Conservation (phyloP, 495 filamentous ascomycete genomes). For the Daldinia grandis region DNA sequence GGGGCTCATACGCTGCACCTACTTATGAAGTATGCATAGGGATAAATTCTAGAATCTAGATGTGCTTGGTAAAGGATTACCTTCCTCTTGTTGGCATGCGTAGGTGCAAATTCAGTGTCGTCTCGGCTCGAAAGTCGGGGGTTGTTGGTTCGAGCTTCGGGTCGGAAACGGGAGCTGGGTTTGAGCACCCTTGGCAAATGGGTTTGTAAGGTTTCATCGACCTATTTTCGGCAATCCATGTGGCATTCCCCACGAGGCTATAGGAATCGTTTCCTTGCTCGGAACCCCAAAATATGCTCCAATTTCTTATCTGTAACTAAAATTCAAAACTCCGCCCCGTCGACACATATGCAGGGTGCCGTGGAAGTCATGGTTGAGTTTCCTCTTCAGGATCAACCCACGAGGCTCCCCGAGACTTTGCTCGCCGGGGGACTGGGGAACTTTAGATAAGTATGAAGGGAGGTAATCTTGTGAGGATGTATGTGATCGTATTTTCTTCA, state of each 20-base stretch:
- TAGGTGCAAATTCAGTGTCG: background rate
- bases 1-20: background rate
- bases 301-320: slow-evolving; percentile 11
- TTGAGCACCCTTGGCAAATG: slow-evolving; percentile 9
- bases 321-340: slow-evolving; percentile 25
- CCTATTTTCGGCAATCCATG: slow-evolving; percentile 26
- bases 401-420: background rate
- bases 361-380: slow-evolving; percentile 9
- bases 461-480: background rate
- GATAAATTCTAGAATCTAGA: background rate
- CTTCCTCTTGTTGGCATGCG: background rate
- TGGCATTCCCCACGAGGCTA: slow-evolving; percentile 26
- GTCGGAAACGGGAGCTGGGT: slow-evolving; percentile 30
- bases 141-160: slow-evolving; percentile 6
- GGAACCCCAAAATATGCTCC: slow-evolving; percentile 20
- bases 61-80: background rate
- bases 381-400: slow-evolving; percentile 11
- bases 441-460: slow-evolving; percentile 19
- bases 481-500: background rate
- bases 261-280: slow-evolving; percentile 29
- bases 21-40: background rate
- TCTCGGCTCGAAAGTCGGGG: background rate
- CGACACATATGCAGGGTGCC: slow-evolving; percentile 26
- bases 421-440: slow-evolving; percentile 2
- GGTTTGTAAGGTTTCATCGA: slow-evolving; percentile 31